Conservation (phyloP, 371 early-diverging fungal genomes). For the Apophysomyces trapeziformis region DNA sequence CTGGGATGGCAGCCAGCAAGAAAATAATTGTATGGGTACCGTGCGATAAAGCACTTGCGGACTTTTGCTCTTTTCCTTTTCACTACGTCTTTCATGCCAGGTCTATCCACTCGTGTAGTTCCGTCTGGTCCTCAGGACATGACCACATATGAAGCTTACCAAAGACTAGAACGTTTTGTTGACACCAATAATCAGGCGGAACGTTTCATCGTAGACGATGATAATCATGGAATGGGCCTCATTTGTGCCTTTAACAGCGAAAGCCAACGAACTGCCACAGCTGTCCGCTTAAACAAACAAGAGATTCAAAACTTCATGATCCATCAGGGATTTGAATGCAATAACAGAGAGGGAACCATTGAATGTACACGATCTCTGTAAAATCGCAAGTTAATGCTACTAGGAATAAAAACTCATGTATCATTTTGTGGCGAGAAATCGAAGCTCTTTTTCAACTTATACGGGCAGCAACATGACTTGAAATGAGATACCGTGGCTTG, state of each 20-base stretch:
- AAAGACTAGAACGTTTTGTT: slow-evolving; percentile 23
- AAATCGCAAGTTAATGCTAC: neutral
- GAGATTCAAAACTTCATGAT: slow-evolving; percentile 25
- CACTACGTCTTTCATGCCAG: slow-evolving; percentile 3
- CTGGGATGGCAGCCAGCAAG: neutral
- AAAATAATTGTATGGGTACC: neutral
- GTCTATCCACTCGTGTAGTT: neutral
- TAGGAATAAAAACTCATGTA: no score
- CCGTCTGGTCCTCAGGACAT: slow-evolving; percentile 13
- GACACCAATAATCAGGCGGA: slow-evolving; percentile 12
- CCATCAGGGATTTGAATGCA: slow-evolving; percentile 25
- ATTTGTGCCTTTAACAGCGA: slow-evolving; percentile 17
- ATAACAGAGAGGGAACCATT: slow-evolving; percentile 15
- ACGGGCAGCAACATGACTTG: no score
- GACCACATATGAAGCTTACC: slow-evolving; percentile 22
- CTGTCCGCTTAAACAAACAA: slow-evolving; percentile 15
- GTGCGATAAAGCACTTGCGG: neutral
- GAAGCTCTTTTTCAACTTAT: no score
- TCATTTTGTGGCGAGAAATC: no score
- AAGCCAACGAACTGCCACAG: slow-evolving; percentile 18
- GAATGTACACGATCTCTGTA: slow-evolving; percentile 13
- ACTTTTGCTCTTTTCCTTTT: neutral
- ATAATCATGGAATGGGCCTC: slow-evolving; percentile 30
- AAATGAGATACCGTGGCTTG: no score
- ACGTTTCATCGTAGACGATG: slow-evolving; percentile 26